phyloP scores from a whole-genome alignment of 2,329 filamentous ascomycete species.

The Alternaria sp. region DNA sequence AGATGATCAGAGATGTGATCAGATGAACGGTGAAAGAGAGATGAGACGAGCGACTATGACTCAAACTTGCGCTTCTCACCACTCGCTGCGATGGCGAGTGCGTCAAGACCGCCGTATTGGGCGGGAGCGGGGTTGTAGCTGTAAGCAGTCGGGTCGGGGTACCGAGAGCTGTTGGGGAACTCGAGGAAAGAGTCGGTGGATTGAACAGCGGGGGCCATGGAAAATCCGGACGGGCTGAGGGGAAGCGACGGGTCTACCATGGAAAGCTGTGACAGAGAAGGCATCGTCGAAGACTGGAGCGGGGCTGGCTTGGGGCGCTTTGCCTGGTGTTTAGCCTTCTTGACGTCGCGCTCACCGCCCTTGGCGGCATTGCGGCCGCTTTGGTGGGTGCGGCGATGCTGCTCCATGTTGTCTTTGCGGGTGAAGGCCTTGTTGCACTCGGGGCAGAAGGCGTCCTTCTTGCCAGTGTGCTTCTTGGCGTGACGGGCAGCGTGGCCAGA shows the following conservation, averaged over 20 bases:
- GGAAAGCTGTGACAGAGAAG: conserved; percentile 26
- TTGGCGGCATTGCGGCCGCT: conserved; percentile 53
- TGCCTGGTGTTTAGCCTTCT: conserved; percentile 44
- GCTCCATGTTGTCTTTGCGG: conserved; percentile 86
- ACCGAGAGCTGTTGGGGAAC: conserved; percentile 34
- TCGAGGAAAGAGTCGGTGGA: conserved; percentile 30
- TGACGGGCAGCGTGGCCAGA: conserved; percentile 85
- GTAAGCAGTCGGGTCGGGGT: conserved; percentile 40
- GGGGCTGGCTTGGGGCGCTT: conserved; percentile 44
- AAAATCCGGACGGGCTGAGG: conserved; percentile 36
- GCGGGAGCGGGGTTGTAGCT: conserved; percentile 29
- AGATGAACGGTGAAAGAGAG: conserved; percentile 4
- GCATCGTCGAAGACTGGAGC: conserved; percentile 31
- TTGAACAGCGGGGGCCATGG: conserved; percentile 39
- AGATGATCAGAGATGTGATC: conserved; percentile 1
- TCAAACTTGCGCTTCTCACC: conserved; percentile 48
- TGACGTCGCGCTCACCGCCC: conserved; percentile 41
- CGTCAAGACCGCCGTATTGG: conserved; percentile 43
- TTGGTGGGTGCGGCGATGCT: conserved; percentile 78
- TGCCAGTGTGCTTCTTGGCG: conserved; percentile 82
- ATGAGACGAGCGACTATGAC: conserved; percentile 10
- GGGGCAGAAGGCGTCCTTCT: conserved; percentile 74
- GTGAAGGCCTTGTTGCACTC: conserved; percentile 83
- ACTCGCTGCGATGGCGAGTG: conserved; percentile 46
- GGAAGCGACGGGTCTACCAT: conserved; percentile 40